Percentiles rank a stretch among this genome's conserved stretches.
Evolutionary conservation across 2,329 filamentous ascomycete species (phyloP).

Genomic region (Neonectria faginata): DNA sequence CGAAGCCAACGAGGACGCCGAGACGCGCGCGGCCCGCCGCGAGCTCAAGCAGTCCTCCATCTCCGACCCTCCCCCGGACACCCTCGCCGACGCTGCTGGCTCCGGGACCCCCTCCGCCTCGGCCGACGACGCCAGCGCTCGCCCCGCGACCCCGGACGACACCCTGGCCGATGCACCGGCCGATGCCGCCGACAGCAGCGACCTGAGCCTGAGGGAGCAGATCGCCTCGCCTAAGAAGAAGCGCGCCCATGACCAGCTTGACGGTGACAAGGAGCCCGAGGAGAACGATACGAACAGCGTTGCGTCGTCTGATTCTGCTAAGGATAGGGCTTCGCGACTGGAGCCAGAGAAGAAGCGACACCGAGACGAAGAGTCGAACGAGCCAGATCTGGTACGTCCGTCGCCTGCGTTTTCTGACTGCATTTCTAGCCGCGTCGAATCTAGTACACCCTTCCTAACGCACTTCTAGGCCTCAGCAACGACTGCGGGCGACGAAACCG

Average conservation of each 20-base stretch:
- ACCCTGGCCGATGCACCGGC: conserved; percentile 42
- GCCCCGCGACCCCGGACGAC: conserved; percentile 51
- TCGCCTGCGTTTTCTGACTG: neutral
- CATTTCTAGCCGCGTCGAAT: neutral
- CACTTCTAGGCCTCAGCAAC: conserved; percentile 35
- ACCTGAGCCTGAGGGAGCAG: conserved; percentile 59
- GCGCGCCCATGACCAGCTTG: conserved; percentile 69
- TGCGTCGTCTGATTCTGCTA: conserved; percentile 58
- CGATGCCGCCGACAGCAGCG: conserved; percentile 52
- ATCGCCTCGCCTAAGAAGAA: conserved; percentile 75
- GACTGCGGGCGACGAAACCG: conserved; percentile 33
- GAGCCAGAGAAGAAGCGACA: conserved; percentile 75
- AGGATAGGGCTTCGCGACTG: conserved; percentile 58
- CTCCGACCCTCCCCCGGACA: conserved; percentile 58
- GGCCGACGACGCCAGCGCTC: conserved; percentile 42
- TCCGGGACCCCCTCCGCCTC: conserved; percentile 27
- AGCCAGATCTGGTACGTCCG: conserved; percentile 50
- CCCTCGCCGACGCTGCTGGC: conserved; percentile 35
- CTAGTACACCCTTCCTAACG: conserved; percentile 28
- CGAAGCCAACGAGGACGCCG: conserved; percentile 67
- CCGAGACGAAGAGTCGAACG: conserved; percentile 61
- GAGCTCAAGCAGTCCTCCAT: conserved; percentile 74
- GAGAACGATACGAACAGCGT: conserved; percentile 58
- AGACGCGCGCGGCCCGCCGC: conserved; percentile 71
- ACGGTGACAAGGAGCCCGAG: conserved; percentile 58